Conservation (phyloP, 2,329 filamentous ascomycete species). For the Trichocomaceae sp. region DNA sequence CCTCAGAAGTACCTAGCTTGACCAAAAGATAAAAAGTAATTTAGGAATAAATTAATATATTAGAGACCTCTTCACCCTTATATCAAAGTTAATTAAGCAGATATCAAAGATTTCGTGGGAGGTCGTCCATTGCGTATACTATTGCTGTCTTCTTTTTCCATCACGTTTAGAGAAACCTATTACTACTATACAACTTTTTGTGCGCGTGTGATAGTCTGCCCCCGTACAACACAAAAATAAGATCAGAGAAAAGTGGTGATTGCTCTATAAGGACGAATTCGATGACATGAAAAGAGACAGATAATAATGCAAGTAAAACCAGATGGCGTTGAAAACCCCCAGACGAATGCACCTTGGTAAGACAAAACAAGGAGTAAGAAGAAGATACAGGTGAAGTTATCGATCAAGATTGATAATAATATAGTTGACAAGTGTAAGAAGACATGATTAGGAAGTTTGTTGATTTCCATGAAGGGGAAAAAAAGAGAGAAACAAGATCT, state of each 20-base stretch:
- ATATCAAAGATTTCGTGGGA: too few relatives aligned
- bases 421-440: slow-evolving; percentile 2
- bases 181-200: not conserved
- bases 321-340: slow-evolving; percentile 5
- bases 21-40: too few relatives aligned
- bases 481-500: not conserved
- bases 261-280: not conserved
- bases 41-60: too few relatives aligned
- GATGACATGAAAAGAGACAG: not conserved
- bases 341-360: slow-evolving; percentile 8
- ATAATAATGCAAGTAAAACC: not conserved
- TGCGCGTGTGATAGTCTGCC: not conserved
- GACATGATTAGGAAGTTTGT: slow-evolving; percentile 9
- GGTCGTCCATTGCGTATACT: too few relatives aligned
- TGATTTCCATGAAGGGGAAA: not conserved
- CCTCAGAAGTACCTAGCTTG: not conserved
- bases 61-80: too few relatives aligned
- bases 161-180: not conserved
- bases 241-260: slow-evolving; percentile 4
- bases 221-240: not conserved
- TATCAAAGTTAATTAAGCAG: too few relatives aligned
- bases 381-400: slow-evolving; percentile 3
- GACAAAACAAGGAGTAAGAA: slow-evolving; percentile 3
- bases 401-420: not conserved
- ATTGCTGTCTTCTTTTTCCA: too few relatives aligned